Evolutionary conservation across 2,329 filamentous ascomycete species (phyloP).

Genomic region (Dendrostoma leiphaemia): DNA sequence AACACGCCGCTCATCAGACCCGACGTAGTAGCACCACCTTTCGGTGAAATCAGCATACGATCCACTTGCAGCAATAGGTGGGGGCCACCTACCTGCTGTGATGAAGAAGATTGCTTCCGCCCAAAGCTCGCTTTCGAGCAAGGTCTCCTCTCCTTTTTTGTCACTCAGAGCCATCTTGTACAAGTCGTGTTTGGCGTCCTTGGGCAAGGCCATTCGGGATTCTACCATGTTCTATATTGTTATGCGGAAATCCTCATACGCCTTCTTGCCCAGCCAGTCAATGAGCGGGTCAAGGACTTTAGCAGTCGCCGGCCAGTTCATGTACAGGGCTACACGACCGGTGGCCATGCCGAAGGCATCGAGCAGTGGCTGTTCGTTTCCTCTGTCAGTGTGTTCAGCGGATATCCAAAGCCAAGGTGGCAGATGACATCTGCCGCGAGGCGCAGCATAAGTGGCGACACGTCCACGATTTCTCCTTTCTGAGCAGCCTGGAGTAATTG

Average conservation of each 20-base stretch:
- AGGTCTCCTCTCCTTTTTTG: not conserved
- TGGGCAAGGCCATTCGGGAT: not conserved
- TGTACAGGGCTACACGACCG: not conserved
- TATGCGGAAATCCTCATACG: not conserved
- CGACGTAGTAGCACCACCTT: not conserved
- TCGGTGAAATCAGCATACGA: not conserved
- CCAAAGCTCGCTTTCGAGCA: conserved; percentile 3
- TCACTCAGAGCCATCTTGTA: not conserved
- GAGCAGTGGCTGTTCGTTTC: not conserved
- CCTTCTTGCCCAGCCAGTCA: not conserved
- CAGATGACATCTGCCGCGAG: too few species aligned
- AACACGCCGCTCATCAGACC: not conserved
- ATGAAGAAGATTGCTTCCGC: conserved; percentile 4
- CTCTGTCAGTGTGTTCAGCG: too few species aligned
- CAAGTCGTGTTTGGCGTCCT: not conserved
- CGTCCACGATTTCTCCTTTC: too few species aligned
- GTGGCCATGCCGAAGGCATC: not conserved
- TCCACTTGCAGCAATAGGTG: too few species aligned
- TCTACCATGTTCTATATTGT: conserved; percentile 1
- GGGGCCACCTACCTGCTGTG: not conserved
- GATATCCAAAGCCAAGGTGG: too few species aligned
- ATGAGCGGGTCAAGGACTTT: not conserved
- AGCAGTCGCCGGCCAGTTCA: not conserved
- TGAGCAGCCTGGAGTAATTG: not conserved
- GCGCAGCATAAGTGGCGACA: too few species aligned